These are phyloP conservation scores for Colletotrichum costaricense DNA, from an alignment of 2,329 filamentous ascomycete genomes.

Conservation along the genomic window DNA sequence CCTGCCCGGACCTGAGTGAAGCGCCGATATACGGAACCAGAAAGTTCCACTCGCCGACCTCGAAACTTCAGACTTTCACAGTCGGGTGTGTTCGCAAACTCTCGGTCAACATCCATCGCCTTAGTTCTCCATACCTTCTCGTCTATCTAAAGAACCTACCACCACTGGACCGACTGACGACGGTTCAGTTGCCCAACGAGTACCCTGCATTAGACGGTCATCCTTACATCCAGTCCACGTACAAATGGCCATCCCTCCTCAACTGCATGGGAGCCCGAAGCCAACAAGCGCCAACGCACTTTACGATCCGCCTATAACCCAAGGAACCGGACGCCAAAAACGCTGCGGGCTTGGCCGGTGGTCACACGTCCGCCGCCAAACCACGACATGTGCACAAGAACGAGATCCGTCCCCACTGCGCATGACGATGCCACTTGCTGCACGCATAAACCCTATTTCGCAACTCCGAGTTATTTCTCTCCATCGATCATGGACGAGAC, in stretches of 20 bases:
- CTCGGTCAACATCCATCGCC: not conserved
- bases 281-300: not conserved
- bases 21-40: not conserved
- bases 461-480: not conserved
- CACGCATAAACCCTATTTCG: constrained; percentile 19
- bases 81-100: not conserved
- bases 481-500: too few species aligned
- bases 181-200: not conserved
- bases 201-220: not conserved
- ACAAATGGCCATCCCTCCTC: not conserved
- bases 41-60: not conserved
- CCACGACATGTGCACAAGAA: not conserved
- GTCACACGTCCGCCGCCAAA: constrained; percentile 6
- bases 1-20: not conserved
- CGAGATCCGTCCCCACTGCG: not conserved
- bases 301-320: not conserved
- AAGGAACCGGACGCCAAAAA: not conserved
- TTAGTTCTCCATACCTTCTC: not conserved
- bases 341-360: not conserved
- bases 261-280: constrained; percentile 3
- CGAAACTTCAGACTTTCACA: not conserved
- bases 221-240: not conserved
- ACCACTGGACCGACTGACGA: not conserved
- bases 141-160: not conserved
- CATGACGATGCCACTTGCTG: constrained; percentile 12